A percentile compares a stretch with the other conserved stretches of the same genome.
phyloP scores from a whole-genome alignment of 768 basidiomycete genomes.

The Fomitopsis serialis region DNA sequence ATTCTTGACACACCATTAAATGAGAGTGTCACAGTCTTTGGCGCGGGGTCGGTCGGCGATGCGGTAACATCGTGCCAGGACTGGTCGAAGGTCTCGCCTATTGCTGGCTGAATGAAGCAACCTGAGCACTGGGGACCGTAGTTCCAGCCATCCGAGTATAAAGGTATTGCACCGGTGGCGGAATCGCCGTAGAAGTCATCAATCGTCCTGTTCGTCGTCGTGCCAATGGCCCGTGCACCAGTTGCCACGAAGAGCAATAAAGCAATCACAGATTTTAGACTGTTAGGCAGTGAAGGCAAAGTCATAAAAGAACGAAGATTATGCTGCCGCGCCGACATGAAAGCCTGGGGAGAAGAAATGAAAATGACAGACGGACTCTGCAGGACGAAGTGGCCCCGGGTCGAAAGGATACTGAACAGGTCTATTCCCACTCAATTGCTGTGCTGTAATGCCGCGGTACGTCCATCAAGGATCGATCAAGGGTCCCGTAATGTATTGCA shows the following conservation, averaged over 20 bases:
- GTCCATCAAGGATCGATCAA: no score
- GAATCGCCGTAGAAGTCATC: conserved; percentile 13
- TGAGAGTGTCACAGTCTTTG: background rate
- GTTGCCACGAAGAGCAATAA: background rate
- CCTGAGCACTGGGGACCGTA: conserved; percentile 5
- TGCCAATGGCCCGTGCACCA: background rate
- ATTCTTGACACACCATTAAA: conserved; percentile 3
- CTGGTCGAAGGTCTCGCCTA: background rate
- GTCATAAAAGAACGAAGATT: no score
- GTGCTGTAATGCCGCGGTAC: no score
- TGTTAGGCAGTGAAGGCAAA: background rate
- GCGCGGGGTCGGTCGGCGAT: background rate
- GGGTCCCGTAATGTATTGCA: no score
- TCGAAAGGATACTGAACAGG: no score
- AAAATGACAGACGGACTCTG: no score
- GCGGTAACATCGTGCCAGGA: conserved; percentile 13
- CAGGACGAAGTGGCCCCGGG: no score
- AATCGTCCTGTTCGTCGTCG: conserved; percentile 8
- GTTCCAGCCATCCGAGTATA: conserved; percentile 5
- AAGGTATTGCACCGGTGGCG: conserved; percentile 6
- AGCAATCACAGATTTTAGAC: background rate
- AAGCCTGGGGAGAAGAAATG: no score
- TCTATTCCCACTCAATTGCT: no score
- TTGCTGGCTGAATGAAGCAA: conserved; percentile 6
- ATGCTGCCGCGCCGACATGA: no score